Percentiles rank a stretch among this genome's conserved stretches.
These are phyloP conservation scores for Cyberlindnera japonica DNA, from an alignment of 805 yeast species.

Conservation along the genomic window DNA sequence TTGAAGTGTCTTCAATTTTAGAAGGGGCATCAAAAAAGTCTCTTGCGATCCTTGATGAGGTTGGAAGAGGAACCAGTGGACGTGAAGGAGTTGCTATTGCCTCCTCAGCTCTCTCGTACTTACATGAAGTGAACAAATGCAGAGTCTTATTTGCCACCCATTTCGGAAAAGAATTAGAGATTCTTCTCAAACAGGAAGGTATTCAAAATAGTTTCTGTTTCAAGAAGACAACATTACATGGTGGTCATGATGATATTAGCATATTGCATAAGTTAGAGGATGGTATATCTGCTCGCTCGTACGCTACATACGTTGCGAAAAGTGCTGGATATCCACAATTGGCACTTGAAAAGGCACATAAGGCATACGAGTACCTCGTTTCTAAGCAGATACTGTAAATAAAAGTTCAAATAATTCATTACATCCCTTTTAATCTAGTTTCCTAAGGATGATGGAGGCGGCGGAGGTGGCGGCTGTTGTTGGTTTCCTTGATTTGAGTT, in stretches of 20 bases:
- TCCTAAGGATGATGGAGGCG: too few species aligned
- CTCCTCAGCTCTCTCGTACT: conserved; percentile 86
- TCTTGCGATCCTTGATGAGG: conserved; percentile 87
- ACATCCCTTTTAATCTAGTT: background rate
- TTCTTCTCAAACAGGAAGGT: conserved; percentile 54
- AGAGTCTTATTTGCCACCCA: conserved; percentile 94
- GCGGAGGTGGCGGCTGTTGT: too few species aligned
- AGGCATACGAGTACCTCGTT: conserved; percentile 9
- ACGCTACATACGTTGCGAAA: conserved; percentile 96
- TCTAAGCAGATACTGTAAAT: conserved; percentile 8
- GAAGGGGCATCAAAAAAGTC: conserved; percentile 76
- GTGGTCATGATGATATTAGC: conserved; percentile 55
- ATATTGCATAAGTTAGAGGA: conserved; percentile 83
- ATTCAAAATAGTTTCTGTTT: conserved; percentile 78
- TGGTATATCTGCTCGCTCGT: conserved; percentile 89
- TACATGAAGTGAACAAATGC: conserved; percentile 65
- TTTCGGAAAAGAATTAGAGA: conserved; percentile 82
- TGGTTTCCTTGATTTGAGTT: conserved; percentile 22
- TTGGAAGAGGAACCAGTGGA: conserved; percentile 77
- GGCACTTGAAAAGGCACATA: conserved; percentile 12
- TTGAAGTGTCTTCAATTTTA: conserved; percentile 84
- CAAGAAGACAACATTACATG: conserved; percentile 45
- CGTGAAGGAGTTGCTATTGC: conserved; percentile 98
- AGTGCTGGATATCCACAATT: conserved; percentile 78
- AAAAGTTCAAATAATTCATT: background rate